Evolutionary conservation across 805 yeast species (phyloP), one percentile per base, ranked within the genome.

Genomic region (Lachancea lanzarotensis): DNA sequence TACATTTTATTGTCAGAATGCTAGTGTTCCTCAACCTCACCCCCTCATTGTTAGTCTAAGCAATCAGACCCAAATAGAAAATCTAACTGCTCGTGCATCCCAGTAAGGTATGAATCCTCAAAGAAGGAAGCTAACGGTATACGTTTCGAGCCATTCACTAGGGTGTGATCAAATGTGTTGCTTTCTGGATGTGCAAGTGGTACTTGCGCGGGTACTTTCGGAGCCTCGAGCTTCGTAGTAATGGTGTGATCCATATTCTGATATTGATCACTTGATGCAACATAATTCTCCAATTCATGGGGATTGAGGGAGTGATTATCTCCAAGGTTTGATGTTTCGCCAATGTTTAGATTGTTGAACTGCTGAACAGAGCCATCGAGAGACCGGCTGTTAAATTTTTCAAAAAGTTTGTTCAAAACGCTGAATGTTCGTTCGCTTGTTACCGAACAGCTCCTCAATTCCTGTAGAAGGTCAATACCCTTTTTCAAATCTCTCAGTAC

Each of bases 341-440:
- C 15, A 8, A 35, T 3, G n/a, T 25, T 35, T 12, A 41, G 17
- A 10, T 34, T 42, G 15, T 27, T 26, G 9, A 46, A 34, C 8
- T 48, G 46, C 26, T 50, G 48, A 32, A 42, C 42, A 22, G 50
- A 62, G 4, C 48, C 42, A 7, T 52, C 52, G 42, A 83, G 84
- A 1, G 89, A 81, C 55, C 78, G 74, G 58, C 84, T 72, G 59
- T 84, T 84, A 60, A 84, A 71, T 57, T 82, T 85, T 56, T 84
- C 89, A 58, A 84, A 84, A 45, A 87, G 67, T 3, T 81, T 78
- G 60, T 82, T 84, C 60, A 87, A 73, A 42, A 87, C 83, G 52
- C 79, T 79, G 65, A 82, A 85, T 13, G 89, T 85, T 48, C 93
- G 69, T 42, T 79, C 71, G 2, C 95, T 89, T 8, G 95, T 82